Percentiles rank a stretch among this genome's conserved stretches.
phyloP scores from a whole-genome alignment of 2,329 filamentous ascomycete species.

The Trichoderma harzianum region DNA sequence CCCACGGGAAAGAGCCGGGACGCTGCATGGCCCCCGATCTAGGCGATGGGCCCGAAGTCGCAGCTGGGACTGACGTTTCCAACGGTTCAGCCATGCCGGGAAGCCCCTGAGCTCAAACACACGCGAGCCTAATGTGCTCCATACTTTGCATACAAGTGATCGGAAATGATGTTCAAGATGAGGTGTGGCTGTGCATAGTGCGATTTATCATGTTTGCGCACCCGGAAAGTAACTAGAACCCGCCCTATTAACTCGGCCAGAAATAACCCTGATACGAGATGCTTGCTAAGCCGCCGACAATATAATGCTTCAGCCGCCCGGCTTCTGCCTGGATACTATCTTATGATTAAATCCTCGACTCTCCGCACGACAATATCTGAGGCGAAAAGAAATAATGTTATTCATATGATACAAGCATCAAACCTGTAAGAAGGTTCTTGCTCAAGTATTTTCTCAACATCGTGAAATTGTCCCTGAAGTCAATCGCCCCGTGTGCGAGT shows the following conservation, averaged over 20 bases:
- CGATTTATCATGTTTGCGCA: background rate
- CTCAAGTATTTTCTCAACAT: too few species aligned
- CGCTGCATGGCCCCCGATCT: background rate
- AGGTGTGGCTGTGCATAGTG: background rate
- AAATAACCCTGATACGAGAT: background rate
- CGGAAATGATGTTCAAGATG: background rate
- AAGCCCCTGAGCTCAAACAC: background rate
- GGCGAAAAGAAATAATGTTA: too few species aligned
- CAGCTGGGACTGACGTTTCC: background rate
- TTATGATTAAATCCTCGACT: background rate
- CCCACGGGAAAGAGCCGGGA: constrained; percentile 18
- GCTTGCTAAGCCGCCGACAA: background rate
- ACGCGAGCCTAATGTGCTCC: background rate
- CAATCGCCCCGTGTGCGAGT: background rate
- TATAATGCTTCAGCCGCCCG: background rate
- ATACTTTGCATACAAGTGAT: background rate
- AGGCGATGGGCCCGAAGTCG: background rate
- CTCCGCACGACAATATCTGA: too few species aligned
- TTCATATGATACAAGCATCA: too few species aligned
- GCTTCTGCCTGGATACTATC: background rate
- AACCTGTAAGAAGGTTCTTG: too few species aligned
- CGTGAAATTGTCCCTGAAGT: too few species aligned
- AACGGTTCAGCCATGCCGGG: background rate
- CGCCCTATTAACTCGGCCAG: background rate
- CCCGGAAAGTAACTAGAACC: background rate